These are phyloP conservation scores for Leucoagaricus sp. DNA, from an alignment of 1,284 basidiomycete genomes.

Conservation along the genomic window DNA sequence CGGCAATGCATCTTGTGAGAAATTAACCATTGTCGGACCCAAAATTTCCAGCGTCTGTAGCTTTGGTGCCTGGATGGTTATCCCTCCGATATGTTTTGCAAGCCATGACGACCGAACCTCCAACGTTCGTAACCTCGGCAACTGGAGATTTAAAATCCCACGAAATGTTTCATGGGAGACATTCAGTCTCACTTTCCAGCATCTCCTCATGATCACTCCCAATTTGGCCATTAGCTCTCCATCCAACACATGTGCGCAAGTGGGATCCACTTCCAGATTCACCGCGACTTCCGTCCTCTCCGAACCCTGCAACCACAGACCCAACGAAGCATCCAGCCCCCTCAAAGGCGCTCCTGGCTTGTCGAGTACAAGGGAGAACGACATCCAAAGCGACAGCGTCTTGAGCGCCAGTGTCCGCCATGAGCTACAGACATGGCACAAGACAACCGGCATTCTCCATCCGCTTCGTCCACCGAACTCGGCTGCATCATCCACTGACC, in stretches of 20 bases:
- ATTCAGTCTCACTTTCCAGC: conserved; percentile 6
- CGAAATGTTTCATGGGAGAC: conserved; percentile 10
- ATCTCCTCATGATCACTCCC: background rate
- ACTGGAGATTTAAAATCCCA: background rate
- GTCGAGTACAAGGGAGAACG: conserved; percentile 21
- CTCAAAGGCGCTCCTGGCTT: background rate
- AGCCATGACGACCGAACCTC: conserved; percentile 9
- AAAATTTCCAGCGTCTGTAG: conserved; percentile 21
- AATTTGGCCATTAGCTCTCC: conserved; percentile 1
- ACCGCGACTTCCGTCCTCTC: conserved; percentile 2
- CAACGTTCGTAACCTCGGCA: conserved; percentile 6
- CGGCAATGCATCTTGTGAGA: conserved; percentile 18
- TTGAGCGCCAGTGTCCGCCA: conserved; percentile 27
- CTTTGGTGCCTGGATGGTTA: conserved; percentile 17
- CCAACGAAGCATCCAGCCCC: conserved; percentile 19
- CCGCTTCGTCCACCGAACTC: background rate
- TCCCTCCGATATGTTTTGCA: conserved; percentile 9
- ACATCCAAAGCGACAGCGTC: conserved; percentile 28
- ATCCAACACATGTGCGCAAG: background rate
- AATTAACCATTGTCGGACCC: conserved; percentile 19
- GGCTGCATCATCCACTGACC: conserved; percentile 10
- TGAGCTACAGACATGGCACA: conserved; percentile 25
- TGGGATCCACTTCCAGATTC: conserved; percentile 9
- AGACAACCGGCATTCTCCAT: background rate
- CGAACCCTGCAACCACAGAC: conserved; percentile 21